Evolutionary conservation across 1,284 basidiomycete genomes (phyloP), one percentile per base, ranked within the genome.

Genomic region (Pascua sp.): DNA sequence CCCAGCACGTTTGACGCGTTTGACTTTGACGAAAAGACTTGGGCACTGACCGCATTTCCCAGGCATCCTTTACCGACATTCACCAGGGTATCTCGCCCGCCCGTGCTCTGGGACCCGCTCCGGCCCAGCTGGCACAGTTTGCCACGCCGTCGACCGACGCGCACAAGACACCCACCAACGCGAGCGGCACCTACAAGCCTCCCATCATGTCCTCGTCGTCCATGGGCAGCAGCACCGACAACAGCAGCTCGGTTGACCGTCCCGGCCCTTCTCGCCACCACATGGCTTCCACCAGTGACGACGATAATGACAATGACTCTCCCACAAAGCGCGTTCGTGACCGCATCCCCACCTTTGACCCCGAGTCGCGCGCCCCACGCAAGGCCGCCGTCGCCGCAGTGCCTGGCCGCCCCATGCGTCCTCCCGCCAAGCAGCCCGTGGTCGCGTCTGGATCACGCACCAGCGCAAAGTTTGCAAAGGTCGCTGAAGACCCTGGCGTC

Each of bases 401-500:
- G 37, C 8, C 51, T 51, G 10, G 65, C 43, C 63, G 65, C 2
- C 51, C 42, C 10, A 48, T n/a, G 37, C 56, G 3, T 50, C 36
- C 51, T 18, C 38, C 45, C 8, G 44, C 44, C 1, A 47, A 52
- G 67, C 64, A 8, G 51, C 47, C 40, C 67, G 65, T 2, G 49
- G 56, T n/a, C 58, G 72, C 24, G 24, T 32, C 24, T 32, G 24
- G 24, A 4, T 32, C 24, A 7, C 24, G 24, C 36, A 69, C 71
- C 11, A 69, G 65, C 37, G 64, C 70, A 32, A 76, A 76, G 51
- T 70, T 71, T 38, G 60, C 67, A 37, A 73, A 73, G 55, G 71
- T 70, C 4, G 73, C 72, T 2, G 72, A 70, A 46, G 73, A 76
- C 56, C 73, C 73, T 1, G 73, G 73, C 16, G 72, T 74, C 1